Percentiles rank a stretch among this genome's conserved stretches.
These are phyloP conservation scores for Chenopodium album DNA, from an alignment of 148 eudicot species.

Conservation along the genomic window DNA sequence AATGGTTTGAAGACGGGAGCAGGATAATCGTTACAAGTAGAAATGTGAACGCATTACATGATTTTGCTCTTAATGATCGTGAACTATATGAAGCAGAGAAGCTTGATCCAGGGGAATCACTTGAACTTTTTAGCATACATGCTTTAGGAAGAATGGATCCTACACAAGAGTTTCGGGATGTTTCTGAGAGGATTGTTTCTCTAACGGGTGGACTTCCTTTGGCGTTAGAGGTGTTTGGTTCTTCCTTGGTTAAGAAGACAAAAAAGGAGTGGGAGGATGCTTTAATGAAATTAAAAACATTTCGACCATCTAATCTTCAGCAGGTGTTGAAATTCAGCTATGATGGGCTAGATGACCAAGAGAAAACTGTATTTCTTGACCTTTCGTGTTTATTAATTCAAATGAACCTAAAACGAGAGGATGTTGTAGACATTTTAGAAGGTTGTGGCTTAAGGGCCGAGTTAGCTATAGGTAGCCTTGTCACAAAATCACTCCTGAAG, in stretches of 20 bases:
- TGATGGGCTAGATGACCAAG: conserved; percentile 45
- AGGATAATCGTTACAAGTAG: conserved; percentile 54
- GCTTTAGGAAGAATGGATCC: conserved; percentile 51
- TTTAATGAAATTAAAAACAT: conserved; percentile 30
- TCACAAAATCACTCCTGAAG: conserved; percentile 50
- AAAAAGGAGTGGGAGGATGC: conserved; percentile 49
- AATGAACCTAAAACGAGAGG: conserved; percentile 31
- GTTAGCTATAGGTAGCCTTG: conserved; percentile 37
- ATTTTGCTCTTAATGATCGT: conserved; percentile 13
- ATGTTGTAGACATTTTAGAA: conserved; percentile 39
- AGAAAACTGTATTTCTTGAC: conserved; percentile 52
- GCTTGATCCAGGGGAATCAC: conserved; percentile 35
- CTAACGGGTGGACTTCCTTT: conserved; percentile 62
- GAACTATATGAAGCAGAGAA: conserved; percentile 44
- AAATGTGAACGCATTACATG: conserved; percentile 24
- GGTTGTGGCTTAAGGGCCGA: conserved; percentile 54
- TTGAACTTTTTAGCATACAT: conserved; percentile 51
- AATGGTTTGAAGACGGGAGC: conserved; percentile 52
- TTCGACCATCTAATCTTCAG: conserved; percentile 44
- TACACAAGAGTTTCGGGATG: conserved; percentile 22
- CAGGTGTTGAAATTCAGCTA: conserved; percentile 49
- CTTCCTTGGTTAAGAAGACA: conserved; percentile 45
- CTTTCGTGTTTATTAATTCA: conserved; percentile 61
- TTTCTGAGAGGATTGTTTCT: conserved; percentile 39
- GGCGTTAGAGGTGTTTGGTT: conserved; percentile 74